Base-by-base conservation (phyloP, 2,329 filamentous ascomycete genomes). In the Blumeriella jaapii region DNA sequence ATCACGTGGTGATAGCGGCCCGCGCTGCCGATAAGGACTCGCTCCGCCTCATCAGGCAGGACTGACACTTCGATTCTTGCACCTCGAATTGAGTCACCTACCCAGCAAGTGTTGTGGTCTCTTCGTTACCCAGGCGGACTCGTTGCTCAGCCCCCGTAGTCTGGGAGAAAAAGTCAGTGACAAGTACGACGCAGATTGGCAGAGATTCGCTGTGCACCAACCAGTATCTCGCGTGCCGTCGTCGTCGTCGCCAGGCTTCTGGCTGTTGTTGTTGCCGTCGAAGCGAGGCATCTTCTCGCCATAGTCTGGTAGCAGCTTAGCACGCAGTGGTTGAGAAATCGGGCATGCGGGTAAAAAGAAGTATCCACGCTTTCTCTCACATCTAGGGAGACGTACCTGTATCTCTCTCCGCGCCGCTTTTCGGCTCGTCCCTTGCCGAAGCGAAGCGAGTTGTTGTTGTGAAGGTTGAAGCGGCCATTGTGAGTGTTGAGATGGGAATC, bases 61-160 rank as follows among this genome's bases (percentile, higher is more conserved):
- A n/a, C n/a, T n/a, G n/a, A n/a, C n/a, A n/a, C n/a, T n/a, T n/a
- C n/a, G n/a, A n/a, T n/a, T n/a, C n/a, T n/a, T n/a, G n/a, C n/a
- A n/a, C n/a, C n/a, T n/a, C n/a, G n/a, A n/a, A n/a, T n/a, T 31
- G 32, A 39, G 31, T 31, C 37, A 35, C 37, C 5, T 35, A 39
- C 37, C 37, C 12, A 28, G 28, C 37, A 28, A 25, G 16, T 23
- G 18, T 32, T 31, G 33, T 23, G 28, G 37, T 28, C 25, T 18
- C 20, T 20, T 27, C 20, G 23, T 27, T 12, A 22, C 25, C 14
- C 17, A 39, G 28, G 17, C 27, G 17, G 32, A 31, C 11, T 30
- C 16, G 32, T 15, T 10, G 33, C 29, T 39, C 37, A 39, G 37
- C 29, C 28, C 14, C 37, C 37, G 11, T 18, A 35, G 17, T 35